Evolutionary conservation across 139 green algal species (phyloP).

Genomic region (Prasinococcaceae sp.): DNA sequence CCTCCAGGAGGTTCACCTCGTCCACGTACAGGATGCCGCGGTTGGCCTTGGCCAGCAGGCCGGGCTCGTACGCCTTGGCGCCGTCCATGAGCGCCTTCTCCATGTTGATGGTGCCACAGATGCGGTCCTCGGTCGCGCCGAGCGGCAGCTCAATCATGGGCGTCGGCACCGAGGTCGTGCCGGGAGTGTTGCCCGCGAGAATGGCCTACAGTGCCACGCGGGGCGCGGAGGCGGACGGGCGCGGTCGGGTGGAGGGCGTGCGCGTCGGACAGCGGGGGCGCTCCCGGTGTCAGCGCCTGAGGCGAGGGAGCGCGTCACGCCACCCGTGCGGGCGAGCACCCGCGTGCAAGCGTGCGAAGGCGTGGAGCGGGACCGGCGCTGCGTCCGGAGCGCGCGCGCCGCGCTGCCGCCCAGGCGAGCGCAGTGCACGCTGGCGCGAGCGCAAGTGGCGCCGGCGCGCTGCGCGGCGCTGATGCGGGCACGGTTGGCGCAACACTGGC

Average conservation of each 20-base stretch:
- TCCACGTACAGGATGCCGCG: conserved; percentile 82
- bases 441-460: no score
- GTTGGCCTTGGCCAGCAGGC: conserved; percentile 66
- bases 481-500: no score
- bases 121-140: conserved; percentile 79
- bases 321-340: no score
- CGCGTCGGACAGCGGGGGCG: neutral
- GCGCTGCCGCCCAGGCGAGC: no score
- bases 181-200: no score
- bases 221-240: neutral
- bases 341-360: no score
- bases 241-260: neutral
- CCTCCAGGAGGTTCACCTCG: conserved; percentile 68
- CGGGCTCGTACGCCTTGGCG: conserved; percentile 41
- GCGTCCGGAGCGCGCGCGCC: no score
- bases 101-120: conserved; percentile 90
- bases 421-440: no score
- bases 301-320: no score
- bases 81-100: conserved; percentile 78
- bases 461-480: no score
- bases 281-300: neutral
- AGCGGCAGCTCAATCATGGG: conserved; percentile 76
- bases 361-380: no score
- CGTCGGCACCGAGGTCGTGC: conserved; percentile 20
- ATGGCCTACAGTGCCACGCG: neutral